phyloP scores from a whole-genome alignment of 805 yeast genomes.

The Naumovozyma baii region DNA sequence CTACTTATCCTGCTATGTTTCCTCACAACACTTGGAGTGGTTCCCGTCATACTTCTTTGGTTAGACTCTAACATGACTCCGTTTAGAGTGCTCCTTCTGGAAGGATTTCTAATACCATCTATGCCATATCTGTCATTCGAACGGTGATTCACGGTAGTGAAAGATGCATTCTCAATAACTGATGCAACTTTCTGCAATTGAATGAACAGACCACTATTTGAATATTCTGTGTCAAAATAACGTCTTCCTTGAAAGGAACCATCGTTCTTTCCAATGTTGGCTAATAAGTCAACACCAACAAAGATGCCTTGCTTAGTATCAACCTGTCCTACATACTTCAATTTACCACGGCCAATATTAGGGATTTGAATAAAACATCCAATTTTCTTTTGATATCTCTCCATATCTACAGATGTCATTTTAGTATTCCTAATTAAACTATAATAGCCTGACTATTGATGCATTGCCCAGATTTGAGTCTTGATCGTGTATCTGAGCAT shows the following conservation, averaged over 20 bases:
- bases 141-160: neutral
- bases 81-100: slow-evolving; percentile 13
- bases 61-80: neutral
- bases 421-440: too few species aligned
- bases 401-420: slow-evolving; percentile 3
- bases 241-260: slow-evolving; percentile 69
- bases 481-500: neutral
- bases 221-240: slow-evolving; percentile 56
- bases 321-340: slow-evolving; percentile 65
- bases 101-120: neutral
- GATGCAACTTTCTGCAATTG: slow-evolving; percentile 39
- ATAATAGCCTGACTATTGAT: too few species aligned
- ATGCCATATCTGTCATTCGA: neutral
- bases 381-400: slow-evolving; percentile 18
- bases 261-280: slow-evolving; percentile 65
- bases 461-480: too few species aligned
- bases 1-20: slow-evolving; percentile 9
- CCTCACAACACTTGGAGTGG: neutral
- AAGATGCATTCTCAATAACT: slow-evolving; percentile 14
- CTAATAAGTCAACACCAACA: slow-evolving; percentile 81
- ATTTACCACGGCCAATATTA: slow-evolving; percentile 57
- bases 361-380: slow-evolving; percentile 42
- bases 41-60: neutral
- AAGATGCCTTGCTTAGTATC: slow-evolving; percentile 63
- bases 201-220: slow-evolving; percentile 69